Conservation (phyloP, 2,329 filamentous ascomycete species). For the Sporothrix sp. region DNA sequence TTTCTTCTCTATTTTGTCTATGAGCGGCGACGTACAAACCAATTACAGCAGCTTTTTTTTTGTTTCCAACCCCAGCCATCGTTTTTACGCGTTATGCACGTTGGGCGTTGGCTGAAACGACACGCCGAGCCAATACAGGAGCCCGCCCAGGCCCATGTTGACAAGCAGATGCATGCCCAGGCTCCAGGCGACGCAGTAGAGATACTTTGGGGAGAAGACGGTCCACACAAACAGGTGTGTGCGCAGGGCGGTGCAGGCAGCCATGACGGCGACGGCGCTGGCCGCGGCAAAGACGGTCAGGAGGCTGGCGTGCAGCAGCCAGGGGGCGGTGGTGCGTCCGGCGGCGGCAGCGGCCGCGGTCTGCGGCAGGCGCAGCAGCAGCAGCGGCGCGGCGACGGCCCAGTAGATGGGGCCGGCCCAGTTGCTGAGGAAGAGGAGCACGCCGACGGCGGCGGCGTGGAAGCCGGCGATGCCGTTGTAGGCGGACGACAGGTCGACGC, state of each 20-base stretch:
- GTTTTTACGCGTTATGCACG: too few relatives aligned
- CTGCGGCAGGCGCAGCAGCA: conserved; percentile 30
- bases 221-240: conserved; percentile 98
- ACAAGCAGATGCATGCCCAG: conserved; percentile 69
- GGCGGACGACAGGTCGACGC: conserved; percentile 85
- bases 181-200: conserved; percentile 86
- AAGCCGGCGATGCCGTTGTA: conserved; percentile 87
- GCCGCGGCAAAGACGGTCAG: conserved; percentile 61
- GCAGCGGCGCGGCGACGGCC: conserved; percentile 53
- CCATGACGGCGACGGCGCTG: conserved; percentile 68
- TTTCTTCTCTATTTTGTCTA: background rate
- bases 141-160: conserved; percentile 53
- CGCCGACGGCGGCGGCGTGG: conserved; percentile 68
- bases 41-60: background rate
- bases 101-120: too few relatives aligned
- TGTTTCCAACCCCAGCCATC: background rate
- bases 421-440: conserved; percentile 79
- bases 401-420: conserved; percentile 91
- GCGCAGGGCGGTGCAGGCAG: conserved; percentile 70
- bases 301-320: conserved; percentile 45
- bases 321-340: background rate
- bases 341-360: background rate
- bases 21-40: background rate
- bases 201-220: conserved; percentile 92
- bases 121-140: conserved; percentile 45